phyloP scores from a whole-genome alignment of 2,329 filamentous ascomycete species.

The Fusarium mangiferae region DNA sequence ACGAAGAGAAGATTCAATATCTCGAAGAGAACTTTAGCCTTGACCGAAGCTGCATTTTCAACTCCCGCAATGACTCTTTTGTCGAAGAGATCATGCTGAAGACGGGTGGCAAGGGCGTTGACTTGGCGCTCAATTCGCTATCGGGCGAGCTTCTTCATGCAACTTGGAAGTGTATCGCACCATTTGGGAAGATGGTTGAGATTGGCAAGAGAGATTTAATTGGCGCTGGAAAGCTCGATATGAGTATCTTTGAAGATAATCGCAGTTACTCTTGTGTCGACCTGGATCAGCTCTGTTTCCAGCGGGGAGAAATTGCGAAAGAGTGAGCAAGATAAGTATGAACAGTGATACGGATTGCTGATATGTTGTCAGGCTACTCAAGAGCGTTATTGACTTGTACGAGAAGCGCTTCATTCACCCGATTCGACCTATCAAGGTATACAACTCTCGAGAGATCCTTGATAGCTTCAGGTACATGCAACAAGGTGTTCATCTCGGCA shows the following conservation, averaged over 20 bases:
- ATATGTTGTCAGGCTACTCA: neutral
- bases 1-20: neutral
- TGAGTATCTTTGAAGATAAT: neutral
- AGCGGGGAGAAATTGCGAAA: neutral
- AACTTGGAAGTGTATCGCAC: slow-evolving; percentile 3
- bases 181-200: slow-evolving; percentile 1
- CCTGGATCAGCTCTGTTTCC: slow-evolving; percentile 2
- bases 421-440: neutral
- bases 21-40: neutral
- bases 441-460: neutral
- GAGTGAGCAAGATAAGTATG: neutral
- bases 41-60: neutral
- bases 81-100: neutral
- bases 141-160: slow-evolving; percentile 3
- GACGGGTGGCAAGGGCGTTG: neutral
- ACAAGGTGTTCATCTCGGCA: neutral
- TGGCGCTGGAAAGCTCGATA: neutral
- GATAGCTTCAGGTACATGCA: slow-evolving; percentile 5
- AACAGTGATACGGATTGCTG: neutral
- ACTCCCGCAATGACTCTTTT: slow-evolving; percentile 1
- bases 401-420: neutral
- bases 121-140: neutral
- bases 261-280: slow-evolving; percentile 1
- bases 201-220: slow-evolving; percentile 5
- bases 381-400: neutral